These are phyloP conservation scores for Nicotiana knightiana DNA, from an alignment of 257 asterid genomes.

Conservation along the genomic window DNA sequence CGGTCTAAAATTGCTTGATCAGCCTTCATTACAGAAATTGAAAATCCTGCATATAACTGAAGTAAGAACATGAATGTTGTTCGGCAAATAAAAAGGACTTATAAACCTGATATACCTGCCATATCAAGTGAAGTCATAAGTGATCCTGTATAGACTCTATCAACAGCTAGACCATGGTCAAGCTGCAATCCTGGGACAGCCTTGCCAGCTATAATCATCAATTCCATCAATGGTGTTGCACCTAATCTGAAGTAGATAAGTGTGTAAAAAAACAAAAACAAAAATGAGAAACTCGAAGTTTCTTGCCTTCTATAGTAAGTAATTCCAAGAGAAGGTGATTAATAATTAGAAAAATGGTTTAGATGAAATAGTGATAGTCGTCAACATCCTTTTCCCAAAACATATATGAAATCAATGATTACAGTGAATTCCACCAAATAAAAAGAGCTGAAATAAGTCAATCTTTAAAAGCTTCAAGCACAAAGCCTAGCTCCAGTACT, in stretches of 20 bases:
- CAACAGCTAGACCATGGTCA: slow-evolving; percentile 96
- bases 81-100: not conserved
- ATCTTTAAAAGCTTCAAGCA: not conserved
- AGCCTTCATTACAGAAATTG: slow-evolving; percentile 88
- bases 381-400: not conserved
- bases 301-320: not conserved
- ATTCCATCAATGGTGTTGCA: slow-evolving; percentile 88
- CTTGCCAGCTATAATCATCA: slow-evolving; percentile 97
- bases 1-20: slow-evolving; percentile 56
- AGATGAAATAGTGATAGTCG: not conserved
- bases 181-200: slow-evolving; percentile 85
- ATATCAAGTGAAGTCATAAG: slow-evolving; percentile 98
- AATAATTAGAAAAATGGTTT: not conserved
- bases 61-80: slow-evolving; percentile 11
- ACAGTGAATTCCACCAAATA: not conserved
- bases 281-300: not conserved
- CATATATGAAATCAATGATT: not conserved
- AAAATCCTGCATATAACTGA: slow-evolving; percentile 55
- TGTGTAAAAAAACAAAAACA: not conserved
- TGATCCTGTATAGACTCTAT: slow-evolving; percentile 95
- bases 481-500: not conserved
- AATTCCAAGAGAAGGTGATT: not conserved
- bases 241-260: slow-evolving; percentile 60
- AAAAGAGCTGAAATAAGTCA: not conserved
- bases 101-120: slow-evolving; percentile 55